A percentile compares a stretch with the other conserved stretches of the same genome.
Evolutionary conservation across 1,284 basidiomycete genomes (phyloP).

Genomic region (Earliella scabrosa): DNA sequence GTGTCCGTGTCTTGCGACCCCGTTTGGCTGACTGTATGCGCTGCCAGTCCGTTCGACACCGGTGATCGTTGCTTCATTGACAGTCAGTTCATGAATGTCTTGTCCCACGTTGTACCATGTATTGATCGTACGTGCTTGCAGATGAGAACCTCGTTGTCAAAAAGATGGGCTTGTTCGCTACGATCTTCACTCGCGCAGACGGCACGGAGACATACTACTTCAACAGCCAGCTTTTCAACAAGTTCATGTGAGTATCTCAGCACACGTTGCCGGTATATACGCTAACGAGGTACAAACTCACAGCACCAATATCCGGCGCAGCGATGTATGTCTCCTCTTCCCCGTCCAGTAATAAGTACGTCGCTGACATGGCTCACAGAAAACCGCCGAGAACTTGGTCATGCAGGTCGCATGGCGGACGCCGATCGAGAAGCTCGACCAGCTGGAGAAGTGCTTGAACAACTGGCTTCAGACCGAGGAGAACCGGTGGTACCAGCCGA

Average conservation of each 20-base stretch:
- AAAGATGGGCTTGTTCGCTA: conserved; percentile 77
- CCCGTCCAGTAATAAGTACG: background rate
- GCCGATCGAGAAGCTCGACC: conserved; percentile 69
- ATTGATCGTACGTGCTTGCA: conserved; percentile 18
- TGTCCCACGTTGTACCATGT: background rate
- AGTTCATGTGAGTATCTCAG: conserved; percentile 61
- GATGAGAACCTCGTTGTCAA: conserved; percentile 76
- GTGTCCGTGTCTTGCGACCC: conserved; percentile 24
- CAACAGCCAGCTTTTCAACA: conserved; percentile 73
- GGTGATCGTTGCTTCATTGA: conserved; percentile 78
- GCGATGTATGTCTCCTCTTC: conserved; percentile 47
- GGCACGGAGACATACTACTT: conserved; percentile 80
- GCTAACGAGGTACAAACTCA: conserved; percentile 3
- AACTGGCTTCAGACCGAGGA: conserved; percentile 77
- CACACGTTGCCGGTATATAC: too few species aligned
- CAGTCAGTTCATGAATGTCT: conserved; percentile 38
- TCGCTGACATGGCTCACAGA: conserved; percentile 39
- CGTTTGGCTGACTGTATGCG: background rate
- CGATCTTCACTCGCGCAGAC: conserved; percentile 67
- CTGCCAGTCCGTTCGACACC: conserved; percentile 69
- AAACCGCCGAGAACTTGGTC: conserved; percentile 67
- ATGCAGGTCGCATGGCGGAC: conserved; percentile 79
- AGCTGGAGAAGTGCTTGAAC: conserved; percentile 65
- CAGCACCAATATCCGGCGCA: conserved; percentile 73
- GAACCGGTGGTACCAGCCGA: conserved; percentile 75